These are phyloP conservation scores for Aspergillus sp. DNA, from an alignment of 2,329 filamentous ascomycete genomes.

Conservation along the genomic window DNA sequence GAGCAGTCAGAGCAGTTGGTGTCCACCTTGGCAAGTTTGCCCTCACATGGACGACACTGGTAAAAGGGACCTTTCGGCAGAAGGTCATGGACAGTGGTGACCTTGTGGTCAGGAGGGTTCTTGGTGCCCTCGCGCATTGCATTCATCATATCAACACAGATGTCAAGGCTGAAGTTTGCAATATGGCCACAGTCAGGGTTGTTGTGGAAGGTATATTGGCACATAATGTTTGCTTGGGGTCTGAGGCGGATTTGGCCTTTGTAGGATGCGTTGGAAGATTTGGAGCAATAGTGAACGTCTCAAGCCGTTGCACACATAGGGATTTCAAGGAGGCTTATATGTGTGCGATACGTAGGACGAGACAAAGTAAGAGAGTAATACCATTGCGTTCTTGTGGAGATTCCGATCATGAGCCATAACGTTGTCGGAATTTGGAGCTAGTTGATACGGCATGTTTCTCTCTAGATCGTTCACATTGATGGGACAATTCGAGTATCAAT, in stretches of 20 bases:
- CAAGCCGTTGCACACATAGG: too few relatives aligned
- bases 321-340: too few relatives aligned
- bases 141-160: slow-evolving; percentile 26
- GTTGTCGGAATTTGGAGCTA: background rate
- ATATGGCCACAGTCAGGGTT: slow-evolving; percentile 31
- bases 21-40: background rate
- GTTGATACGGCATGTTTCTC: background rate
- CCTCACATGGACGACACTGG: background rate
- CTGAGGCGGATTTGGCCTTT: background rate
- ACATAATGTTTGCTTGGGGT: slow-evolving; percentile 12
- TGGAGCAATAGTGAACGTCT: too few relatives aligned
- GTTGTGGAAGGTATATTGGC: slow-evolving; percentile 28
- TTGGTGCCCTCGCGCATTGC: slow-evolving; percentile 14
- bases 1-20: background rate
- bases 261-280: too few relatives aligned
- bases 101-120: background rate
- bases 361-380: too few relatives aligned
- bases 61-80: background rate
- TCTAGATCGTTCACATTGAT: background rate
- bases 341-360: too few relatives aligned
- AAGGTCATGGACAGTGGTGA: background rate
- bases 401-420: too few relatives aligned
- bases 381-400: too few relatives aligned
- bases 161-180: slow-evolving; percentile 23
- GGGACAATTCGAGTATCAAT: background rate